Conservation (phyloP, 345 rosid genomes). For the Brassica rapa region DNA sequence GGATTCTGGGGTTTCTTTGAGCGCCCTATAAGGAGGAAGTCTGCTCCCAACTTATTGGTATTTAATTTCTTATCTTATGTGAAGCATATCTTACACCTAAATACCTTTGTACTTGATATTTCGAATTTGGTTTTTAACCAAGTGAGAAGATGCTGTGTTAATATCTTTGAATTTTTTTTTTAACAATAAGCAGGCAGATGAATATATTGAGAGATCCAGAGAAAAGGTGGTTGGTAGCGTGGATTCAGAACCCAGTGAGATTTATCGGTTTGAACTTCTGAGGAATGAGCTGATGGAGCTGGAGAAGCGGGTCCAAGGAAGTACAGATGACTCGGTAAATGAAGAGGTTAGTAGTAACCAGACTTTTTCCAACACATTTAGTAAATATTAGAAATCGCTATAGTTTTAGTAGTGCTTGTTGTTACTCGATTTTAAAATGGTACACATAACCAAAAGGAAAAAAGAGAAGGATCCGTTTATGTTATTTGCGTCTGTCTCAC, state of each 20-base stretch:
- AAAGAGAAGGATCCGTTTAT: no score
- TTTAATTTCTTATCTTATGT: constrained; percentile 8
- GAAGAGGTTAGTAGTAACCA: constrained; percentile 57
- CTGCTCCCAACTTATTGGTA: constrained; percentile 45
- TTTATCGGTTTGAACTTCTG: constrained; percentile 72
- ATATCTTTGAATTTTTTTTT: constrained; percentile 6
- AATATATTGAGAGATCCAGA: constrained; percentile 38
- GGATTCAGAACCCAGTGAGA: constrained; percentile 62
- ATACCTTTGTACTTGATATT: constrained; percentile 2
- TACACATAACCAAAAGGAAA: no score
- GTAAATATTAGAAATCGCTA: neutral
- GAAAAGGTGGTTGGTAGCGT: constrained; percentile 39
- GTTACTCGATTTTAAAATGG: no score
- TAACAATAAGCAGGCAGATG: constrained; percentile 57
- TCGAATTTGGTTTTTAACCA: constrained; percentile 4
- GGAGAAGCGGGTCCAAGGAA: constrained; percentile 82
- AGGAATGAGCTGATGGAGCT: constrained; percentile 92
- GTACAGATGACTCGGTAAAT: constrained; percentile 62
- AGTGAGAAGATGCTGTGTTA: constrained; percentile 13
- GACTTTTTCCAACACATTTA: neutral
- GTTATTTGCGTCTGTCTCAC: no score
- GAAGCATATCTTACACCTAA: neutral
- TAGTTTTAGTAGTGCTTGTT: no score
- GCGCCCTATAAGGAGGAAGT: constrained; percentile 46
- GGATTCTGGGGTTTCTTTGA: constrained; percentile 64